Evolutionary conservation across 768 basidiomycete genomes (phyloP).

Genomic region (Hortiboletus campestris): DNA sequence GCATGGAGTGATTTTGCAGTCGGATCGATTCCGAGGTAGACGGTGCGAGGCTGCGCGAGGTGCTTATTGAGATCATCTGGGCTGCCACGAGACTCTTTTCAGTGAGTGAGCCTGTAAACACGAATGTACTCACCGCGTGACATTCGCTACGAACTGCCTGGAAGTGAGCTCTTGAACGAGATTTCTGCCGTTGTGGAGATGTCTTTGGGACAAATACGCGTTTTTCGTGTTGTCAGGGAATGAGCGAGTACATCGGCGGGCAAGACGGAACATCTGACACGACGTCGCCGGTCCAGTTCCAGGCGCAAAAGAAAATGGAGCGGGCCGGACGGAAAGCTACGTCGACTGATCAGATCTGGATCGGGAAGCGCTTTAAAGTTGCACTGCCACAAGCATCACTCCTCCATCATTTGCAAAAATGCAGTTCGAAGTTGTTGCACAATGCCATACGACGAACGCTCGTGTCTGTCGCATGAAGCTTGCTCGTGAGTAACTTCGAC

Average conservation of each 20-base stretch:
- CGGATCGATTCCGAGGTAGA: conserved; percentile 92
- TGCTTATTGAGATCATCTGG: conserved; percentile 40
- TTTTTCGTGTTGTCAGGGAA: not conserved
- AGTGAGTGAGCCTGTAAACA: not conserved
- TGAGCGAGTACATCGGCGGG: conserved; percentile 17
- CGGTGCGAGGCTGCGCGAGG: conserved; percentile 43
- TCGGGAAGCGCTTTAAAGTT: not conserved
- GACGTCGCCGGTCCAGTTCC: not conserved
- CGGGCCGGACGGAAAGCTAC: conserved; percentile 18
- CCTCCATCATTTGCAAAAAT: conserved; percentile 35
- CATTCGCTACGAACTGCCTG: conserved; percentile 35
- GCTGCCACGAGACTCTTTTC: conserved; percentile 26
- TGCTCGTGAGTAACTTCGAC: conserved; percentile 51
- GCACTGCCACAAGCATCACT: conserved; percentile 14
- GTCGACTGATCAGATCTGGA: not conserved
- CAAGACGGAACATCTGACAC: conserved; percentile 22
- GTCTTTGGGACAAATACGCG: conserved; percentile 1
- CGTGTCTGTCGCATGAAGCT: conserved; percentile 85
- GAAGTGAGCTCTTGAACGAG: conserved; percentile 34
- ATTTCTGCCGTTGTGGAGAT: conserved; percentile 18
- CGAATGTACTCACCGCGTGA: conserved; percentile 32
- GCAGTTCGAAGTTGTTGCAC: conserved; percentile 82
- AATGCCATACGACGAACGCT: conserved; percentile 78
- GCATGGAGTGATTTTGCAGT: conserved; percentile 88
- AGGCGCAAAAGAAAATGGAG: not conserved